Evolutionary conservation across 495 filamentous ascomycete species (phyloP).

Genomic region (Aeminium ludgeri): DNA sequence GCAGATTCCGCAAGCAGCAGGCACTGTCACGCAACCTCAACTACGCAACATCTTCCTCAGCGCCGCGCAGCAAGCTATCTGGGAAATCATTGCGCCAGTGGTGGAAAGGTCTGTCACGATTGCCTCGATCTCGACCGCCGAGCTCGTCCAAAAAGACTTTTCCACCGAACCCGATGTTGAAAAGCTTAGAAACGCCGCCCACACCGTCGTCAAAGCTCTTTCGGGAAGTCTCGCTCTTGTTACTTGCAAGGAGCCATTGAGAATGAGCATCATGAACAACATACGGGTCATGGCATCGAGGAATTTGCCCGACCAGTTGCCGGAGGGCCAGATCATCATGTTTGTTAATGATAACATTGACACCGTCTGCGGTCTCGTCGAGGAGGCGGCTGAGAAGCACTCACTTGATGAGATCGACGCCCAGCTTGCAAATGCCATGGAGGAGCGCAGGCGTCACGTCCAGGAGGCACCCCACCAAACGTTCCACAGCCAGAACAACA

Average conservation of each 20-base stretch:
- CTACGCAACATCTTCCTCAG: constrained; percentile 67
- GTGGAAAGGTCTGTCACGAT: constrained; percentile 96
- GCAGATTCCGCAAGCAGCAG: constrained; percentile 53
- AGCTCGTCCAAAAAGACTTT: constrained; percentile 92
- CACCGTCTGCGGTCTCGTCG: constrained; percentile 75
- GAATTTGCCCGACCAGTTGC: constrained; percentile 52
- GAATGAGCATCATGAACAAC: constrained; percentile 91
- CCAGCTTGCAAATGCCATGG: constrained; percentile 60
- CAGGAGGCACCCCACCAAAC: constrained; percentile 56
- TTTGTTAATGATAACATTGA: constrained; percentile 98
- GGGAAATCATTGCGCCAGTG: constrained; percentile 90
- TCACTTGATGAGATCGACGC: constrained; percentile 88
- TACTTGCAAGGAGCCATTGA: constrained; percentile 93
- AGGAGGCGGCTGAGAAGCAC: constrained; percentile 83
- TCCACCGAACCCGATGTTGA: constrained; percentile 82
- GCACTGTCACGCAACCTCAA: constrained; percentile 26
- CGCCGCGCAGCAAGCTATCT: constrained; percentile 71
- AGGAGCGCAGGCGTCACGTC: constrained; percentile 55
- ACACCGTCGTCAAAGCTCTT: constrained; percentile 81
- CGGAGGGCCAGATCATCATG: constrained; percentile 83
- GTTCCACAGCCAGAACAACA: constrained; percentile 47
- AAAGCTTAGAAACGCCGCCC: constrained; percentile 63
- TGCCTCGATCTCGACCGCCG: constrained; percentile 82
- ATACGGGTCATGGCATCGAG: constrained; percentile 58
- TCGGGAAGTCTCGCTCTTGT: constrained; percentile 86